phyloP scores from a whole-genome alignment of 2,329 filamentous ascomycete genomes.

The Epichloe gansuensis region DNA sequence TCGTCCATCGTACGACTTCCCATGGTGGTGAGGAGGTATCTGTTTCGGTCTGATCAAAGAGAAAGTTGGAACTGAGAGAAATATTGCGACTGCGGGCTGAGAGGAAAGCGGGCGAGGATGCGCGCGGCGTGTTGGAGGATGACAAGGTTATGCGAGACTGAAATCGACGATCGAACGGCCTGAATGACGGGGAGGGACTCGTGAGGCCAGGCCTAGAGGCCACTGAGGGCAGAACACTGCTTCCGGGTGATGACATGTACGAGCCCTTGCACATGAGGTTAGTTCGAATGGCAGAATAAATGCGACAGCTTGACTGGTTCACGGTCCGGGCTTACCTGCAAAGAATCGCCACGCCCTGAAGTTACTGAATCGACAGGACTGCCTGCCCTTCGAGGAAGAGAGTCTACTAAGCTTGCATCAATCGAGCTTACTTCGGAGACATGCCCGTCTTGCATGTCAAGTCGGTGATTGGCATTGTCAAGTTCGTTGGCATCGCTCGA shows the following conservation, averaged over 20 bases:
- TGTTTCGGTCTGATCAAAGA: conserved; percentile 48
- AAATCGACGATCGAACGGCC: conserved; percentile 91
- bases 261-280: conserved; percentile 39
- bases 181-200: conserved; percentile 70
- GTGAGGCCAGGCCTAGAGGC: conserved; percentile 52
- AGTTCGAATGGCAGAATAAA: conserved; percentile 8
- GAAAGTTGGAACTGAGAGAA: conserved; percentile 61
- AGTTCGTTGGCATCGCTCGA: neutral
- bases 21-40: conserved; percentile 73
- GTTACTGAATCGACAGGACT: conserved; percentile 58
- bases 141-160: conserved; percentile 66
- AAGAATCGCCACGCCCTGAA: conserved; percentile 69
- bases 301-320: neutral
- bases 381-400: conserved; percentile 40
- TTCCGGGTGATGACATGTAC: conserved; percentile 53
- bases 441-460: conserved; percentile 31
- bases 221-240: conserved; percentile 59
- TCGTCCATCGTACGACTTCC: conserved; percentile 97
- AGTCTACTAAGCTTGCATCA: conserved; percentile 34
- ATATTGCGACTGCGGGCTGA: conserved; percentile 68
- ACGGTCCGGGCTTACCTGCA: conserved; percentile 47
- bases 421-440: conserved; percentile 41
- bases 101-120: conserved; percentile 67
- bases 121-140: conserved; percentile 46
- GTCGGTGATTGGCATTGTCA: conserved; percentile 21